Evolutionary conservation across 306 rosid genomes (phyloP).

Genomic region (Elaeagnus macrophylla): DNA sequence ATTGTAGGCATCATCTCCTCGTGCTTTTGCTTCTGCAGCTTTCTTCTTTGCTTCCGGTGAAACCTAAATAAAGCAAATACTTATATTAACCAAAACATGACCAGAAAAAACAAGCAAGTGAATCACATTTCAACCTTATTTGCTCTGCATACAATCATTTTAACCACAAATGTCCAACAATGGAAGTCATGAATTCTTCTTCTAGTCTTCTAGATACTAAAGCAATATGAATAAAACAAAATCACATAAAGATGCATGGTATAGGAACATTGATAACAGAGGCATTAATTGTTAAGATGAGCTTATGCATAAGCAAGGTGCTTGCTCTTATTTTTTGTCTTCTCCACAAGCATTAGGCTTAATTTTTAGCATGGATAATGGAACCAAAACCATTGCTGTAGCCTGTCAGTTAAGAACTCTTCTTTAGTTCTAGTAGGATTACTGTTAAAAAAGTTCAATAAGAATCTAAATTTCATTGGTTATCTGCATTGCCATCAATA

Average conservation of each 20-base stretch:
- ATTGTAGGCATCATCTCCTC: constrained; percentile 84
- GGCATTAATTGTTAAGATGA: no score
- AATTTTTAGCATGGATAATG: neutral
- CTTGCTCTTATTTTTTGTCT: no score
- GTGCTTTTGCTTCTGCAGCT: constrained; percentile 85
- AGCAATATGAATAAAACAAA: no score
- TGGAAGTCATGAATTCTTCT: no score
- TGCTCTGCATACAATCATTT: no score
- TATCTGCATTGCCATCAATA: neutral
- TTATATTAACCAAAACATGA: neutral
- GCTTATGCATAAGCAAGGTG: no score
- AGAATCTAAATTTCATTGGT: neutral
- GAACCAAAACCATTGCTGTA: neutral
- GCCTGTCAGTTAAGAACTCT: neutral
- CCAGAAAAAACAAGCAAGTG: neutral
- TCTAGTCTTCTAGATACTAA: no score
- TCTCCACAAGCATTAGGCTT: no score
- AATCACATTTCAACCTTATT: neutral
- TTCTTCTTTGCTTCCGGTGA: constrained; percentile 67
- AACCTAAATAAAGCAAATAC: constrained; percentile 44
- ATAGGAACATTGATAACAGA: no score
- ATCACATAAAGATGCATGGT: no score
- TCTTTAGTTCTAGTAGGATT: neutral
- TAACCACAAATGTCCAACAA: no score
- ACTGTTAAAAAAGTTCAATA: neutral